Conservation (phyloP, 805 yeast species). For the Teunomyces tritomae region DNA sequence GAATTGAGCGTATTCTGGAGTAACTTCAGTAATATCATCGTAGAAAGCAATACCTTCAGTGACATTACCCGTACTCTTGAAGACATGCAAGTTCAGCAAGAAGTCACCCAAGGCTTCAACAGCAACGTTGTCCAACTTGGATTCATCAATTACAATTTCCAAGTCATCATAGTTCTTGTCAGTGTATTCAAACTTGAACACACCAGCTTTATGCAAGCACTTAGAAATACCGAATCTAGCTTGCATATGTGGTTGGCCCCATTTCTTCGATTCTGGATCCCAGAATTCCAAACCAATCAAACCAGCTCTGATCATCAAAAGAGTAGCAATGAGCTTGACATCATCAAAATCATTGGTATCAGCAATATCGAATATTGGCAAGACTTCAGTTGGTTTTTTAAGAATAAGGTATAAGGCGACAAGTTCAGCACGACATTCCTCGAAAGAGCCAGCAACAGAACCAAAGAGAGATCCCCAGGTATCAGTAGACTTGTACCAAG, state of each 20-base stretch:
- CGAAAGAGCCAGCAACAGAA: conserved; percentile 78
- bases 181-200: conserved; percentile 52
- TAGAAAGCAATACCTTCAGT: conserved; percentile 63
- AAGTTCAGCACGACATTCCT: conserved; percentile 90
- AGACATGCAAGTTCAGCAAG: conserved; percentile 69
- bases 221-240: conserved; percentile 85
- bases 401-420: conserved; percentile 81
- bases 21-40: conserved; percentile 64
- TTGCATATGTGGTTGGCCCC: conserved; percentile 97
- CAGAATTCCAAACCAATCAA: conserved; percentile 78
- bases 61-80: conserved; percentile 75
- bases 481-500: conserved; percentile 76
- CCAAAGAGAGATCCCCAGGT: conserved; percentile 92
- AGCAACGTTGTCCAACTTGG: conserved; percentile 66
- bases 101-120: conserved; percentile 71
- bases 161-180: conserved; percentile 56
- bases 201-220: conserved; percentile 66
- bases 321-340: conserved; percentile 62
- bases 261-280: conserved; percentile 77
- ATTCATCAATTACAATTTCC: conserved; percentile 54
- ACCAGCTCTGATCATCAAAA: conserved; percentile 89
- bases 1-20: conserved; percentile 58
- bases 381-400: conserved; percentile 54
- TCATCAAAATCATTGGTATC: conserved; percentile 58
- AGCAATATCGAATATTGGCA: conserved; percentile 70